phyloP scores from a whole-genome alignment of 2,329 filamentous ascomycete genomes.

The Phyllosticta ampelicida region DNA sequence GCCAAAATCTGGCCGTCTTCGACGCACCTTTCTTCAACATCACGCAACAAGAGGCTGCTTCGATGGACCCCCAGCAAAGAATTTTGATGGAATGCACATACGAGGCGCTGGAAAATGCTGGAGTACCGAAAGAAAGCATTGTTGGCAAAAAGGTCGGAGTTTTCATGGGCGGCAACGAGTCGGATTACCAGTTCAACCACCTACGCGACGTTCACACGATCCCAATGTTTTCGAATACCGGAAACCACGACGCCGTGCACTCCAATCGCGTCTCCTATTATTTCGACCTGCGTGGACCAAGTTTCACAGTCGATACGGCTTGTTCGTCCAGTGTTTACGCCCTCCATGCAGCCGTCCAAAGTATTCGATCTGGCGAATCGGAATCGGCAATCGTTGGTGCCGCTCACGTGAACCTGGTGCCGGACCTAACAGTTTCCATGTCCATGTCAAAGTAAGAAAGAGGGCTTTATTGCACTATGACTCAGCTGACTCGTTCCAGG shows the following conservation, averaged over 20 bases:
- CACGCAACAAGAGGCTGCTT: constrained; percentile 11
- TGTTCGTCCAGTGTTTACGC: constrained; percentile 22
- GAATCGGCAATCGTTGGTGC: constrained; percentile 12
- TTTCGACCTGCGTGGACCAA: constrained; percentile 22
- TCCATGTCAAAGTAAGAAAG: constrained; percentile 14
- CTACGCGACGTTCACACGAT: not conserved
- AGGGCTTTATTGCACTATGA: too few species aligned
- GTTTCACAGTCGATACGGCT: constrained; percentile 23
- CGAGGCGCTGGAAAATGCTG: constrained; percentile 17
- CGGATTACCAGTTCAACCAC: constrained; percentile 16
- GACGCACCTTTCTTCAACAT: constrained; percentile 18
- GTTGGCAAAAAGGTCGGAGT: constrained; percentile 16
- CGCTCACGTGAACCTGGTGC: constrained; percentile 12
- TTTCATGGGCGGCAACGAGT: constrained; percentile 16
- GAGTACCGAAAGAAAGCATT: constrained; percentile 11
- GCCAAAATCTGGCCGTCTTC: constrained; percentile 13
- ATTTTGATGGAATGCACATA: constrained; percentile 16
- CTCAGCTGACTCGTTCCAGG: not conserved
- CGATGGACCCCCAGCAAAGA: constrained; percentile 18
- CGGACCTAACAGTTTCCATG: constrained; percentile 11
- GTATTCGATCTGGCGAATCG: constrained; percentile 12
- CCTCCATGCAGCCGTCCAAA: constrained; percentile 21
- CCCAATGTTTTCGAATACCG: constrained; percentile 9
- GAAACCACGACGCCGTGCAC: constrained; percentile 17
- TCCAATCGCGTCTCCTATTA: constrained; percentile 22